Evolutionary conservation across 768 basidiomycete genomes (phyloP), one percentile per base, ranked within the genome.

Genomic region (Lentinus tigrinus): DNA sequence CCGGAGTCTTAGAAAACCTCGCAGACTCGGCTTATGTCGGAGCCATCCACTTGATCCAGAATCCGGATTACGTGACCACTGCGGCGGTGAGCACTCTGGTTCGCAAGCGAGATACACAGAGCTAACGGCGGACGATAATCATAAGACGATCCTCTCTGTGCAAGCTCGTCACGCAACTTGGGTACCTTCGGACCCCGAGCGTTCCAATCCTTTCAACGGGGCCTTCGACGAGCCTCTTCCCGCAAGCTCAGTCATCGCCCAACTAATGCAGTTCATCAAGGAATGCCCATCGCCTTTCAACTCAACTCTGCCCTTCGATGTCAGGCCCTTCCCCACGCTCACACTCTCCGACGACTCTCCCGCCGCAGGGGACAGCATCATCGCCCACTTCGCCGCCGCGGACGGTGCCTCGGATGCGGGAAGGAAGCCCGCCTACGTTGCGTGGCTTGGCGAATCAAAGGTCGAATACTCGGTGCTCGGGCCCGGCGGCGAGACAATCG

Each of bases 21-120:
- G 77, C 76, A 10, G 75, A 78, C 4, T 77, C 81, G 7, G 84
- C 85, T 6, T 88, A 85, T 66, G 75, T 81, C 56, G 88, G 88
- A 16, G 80, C 81, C 1, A 73, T 81, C 2, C 72, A 74, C 17
- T 73, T 71, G 60, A 68, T 84, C 54, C 42, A 64, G 21, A 67
- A 74, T 58, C 64, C 78, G 70, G 72, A 72, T 26, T 81, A 81
- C 67, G 66, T 83, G 21, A 81, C 81, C 4, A 78, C 79, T 17
- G 80, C 82, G 4, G 87, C 77, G 1, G 78, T 69, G 27, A 58
- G 68, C 55, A 16, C 21, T 17, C 17, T n/a, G n/a, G n/a, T n/a
- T n/a, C n/a, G n/a, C n/a, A n/a, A n/a, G n/a, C n/a, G n/a, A n/a
- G n/a, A n/a, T n/a, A n/a, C n/a, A n/a, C n/a, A n/a, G n/a, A n/a